A percentile compares a stretch with the other conserved stretches of the same genome.
Conservation (phyloP, 2,329 filamentous ascomycete genomes). For the Chrysosporium keratinophilum region DNA sequence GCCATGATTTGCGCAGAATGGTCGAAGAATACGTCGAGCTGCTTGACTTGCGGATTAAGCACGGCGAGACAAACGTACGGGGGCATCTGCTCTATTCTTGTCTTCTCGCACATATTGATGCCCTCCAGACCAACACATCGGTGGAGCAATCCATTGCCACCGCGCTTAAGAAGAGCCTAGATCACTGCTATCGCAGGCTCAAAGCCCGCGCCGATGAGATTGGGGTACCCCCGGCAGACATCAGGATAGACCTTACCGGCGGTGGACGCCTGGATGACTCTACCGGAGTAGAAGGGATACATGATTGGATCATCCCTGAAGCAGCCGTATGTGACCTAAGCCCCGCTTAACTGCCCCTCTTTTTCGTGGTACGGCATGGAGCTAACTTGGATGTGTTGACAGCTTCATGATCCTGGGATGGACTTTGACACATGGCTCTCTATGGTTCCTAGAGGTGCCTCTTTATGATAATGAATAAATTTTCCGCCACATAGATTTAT, state of each 20-base stretch:
- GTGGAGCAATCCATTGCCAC: constrained; percentile 1
- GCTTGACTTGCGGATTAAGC: constrained; percentile 7
- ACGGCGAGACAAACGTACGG: constrained; percentile 16
- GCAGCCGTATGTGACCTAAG: not conserved
- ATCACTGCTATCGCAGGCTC: constrained; percentile 1
- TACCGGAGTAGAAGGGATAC: not conserved
- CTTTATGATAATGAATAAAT: not conserved
- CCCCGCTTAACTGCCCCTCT: not conserved
- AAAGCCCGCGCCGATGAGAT: not conserved
- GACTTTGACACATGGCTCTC: constrained; percentile 3
- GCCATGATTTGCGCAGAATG: constrained; percentile 7
- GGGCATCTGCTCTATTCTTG: constrained; percentile 9
- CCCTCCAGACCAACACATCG: constrained; percentile 4
- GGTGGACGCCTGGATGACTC: not conserved
- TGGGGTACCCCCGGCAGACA: not conserved
- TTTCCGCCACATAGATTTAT: not conserved
- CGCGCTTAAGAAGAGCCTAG: constrained; percentile 2
- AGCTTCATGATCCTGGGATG: not conserved
- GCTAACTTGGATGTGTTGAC: not conserved
- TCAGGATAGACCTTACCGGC: not conserved
- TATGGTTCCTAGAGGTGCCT: no score
- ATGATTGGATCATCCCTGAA: not conserved
- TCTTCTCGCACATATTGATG: constrained; percentile 15
- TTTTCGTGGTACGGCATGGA: not conserved
- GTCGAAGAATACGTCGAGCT: constrained; percentile 9